A percentile compares a stretch with the other conserved stretches of the same genome.
These are phyloP conservation scores for Notholithocarpus densiflorus DNA, from an alignment of 306 rosid species.

Conservation along the genomic window DNA sequence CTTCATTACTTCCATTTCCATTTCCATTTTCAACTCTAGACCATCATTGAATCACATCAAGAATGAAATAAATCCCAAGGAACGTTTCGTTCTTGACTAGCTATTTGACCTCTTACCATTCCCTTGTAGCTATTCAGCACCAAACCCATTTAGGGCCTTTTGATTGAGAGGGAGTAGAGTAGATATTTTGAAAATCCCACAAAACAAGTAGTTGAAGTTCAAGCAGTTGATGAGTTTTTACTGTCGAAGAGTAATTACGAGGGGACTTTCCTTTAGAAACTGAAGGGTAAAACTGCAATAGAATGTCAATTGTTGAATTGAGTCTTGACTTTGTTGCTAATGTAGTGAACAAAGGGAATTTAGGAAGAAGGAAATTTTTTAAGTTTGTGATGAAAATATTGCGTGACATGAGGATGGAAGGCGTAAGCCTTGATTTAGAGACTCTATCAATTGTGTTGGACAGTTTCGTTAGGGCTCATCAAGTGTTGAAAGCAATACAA, in stretches of 20 bases:
- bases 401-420: conserved; percentile 36
- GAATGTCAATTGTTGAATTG: conserved; percentile 39
- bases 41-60: not conserved
- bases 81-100: conserved; percentile 45
- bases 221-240: conserved; percentile 56
- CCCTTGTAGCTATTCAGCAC: not conserved
- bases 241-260: conserved; percentile 57
- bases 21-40: conserved; percentile 33
- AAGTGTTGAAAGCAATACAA: conserved; percentile 53
- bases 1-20: not conserved
- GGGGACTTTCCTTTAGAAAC: conserved; percentile 5
- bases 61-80: not conserved
- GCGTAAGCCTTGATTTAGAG: conserved; percentile 40
- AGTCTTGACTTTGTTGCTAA: conserved; percentile 35
- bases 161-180: no score
- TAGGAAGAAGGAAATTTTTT: conserved; percentile 75
- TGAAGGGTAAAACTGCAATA: no score
- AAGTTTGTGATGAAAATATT: conserved; percentile 43
- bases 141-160: not conserved
- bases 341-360: conserved; percentile 56
- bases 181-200: not conserved
- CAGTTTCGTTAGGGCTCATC: conserved; percentile 57
- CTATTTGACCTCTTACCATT: conserved; percentile 46
- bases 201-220: not conserved
- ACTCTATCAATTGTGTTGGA: conserved; percentile 56